Base-by-base conservation (phyloP, 129 eudicot genomes). In the Arctium lappa region DNA sequence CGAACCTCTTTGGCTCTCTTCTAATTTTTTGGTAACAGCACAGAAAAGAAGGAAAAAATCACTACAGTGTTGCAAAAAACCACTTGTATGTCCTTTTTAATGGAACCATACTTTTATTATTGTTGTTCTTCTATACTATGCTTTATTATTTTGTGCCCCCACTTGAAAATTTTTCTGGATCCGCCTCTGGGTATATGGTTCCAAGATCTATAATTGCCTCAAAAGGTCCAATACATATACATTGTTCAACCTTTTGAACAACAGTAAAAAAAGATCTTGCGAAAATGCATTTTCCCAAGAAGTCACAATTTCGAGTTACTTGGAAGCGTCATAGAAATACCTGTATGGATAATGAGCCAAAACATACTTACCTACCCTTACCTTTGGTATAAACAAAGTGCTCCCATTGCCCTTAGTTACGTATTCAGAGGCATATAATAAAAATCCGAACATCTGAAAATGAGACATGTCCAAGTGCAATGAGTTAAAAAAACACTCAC, bases 391-490 rank as follows among this genome's bases (percentile, higher is more conserved):
- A 66, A 77, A 86, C 86, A 95, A 86, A 69, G 74, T 79, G 80
- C 89, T 91, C 77, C 89, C 87, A 31, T 87, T 89, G 78, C 87
- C 87, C 42, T 86, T 84, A 50, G 80, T 30, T 71, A 82, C 50
- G 83, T 86, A 95, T 40, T 90, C 94, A 22, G 99, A 87, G 50
- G 85, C 86, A 86, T 93, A 95, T 50, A 91, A 74, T 53, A 95
- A 75, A 72, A 93, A 90, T 42, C 99, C 99, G 83, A 91, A 92
- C 94, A 93, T 95, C 99, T 95, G 97, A 71, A 88, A 46, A 85
- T 68, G 33, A 48, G 83, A 84, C 16, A 46, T 56, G 34, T 3
- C 37, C 34, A 66, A 36, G 34, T 32, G 48, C 78, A 81, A 78
- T 38, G 65, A 85, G 66, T 46, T 79, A 0, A 73, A 39, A 63